These are phyloP conservation scores for Pichia sp. DNA, from an alignment of 1,139 yeast species.

Conservation along the genomic window DNA sequence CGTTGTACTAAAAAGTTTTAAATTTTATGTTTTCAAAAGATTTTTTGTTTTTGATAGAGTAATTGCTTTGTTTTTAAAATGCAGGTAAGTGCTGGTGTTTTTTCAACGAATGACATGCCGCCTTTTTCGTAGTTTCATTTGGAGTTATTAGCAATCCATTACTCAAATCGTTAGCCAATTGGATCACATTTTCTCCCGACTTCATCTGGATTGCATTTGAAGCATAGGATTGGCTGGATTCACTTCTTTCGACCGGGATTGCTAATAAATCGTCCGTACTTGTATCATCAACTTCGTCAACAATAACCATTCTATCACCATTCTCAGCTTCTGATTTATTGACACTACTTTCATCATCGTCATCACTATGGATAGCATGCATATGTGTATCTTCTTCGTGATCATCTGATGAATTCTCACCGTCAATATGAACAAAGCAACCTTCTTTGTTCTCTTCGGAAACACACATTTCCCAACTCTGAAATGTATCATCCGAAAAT, in stretches of 20 bases:
- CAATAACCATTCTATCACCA: background rate
- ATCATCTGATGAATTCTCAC: constrained; percentile 1
- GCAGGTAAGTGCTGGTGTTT: constrained; percentile 27
- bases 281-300: background rate
- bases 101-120: constrained; percentile 22
- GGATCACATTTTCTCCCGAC: constrained; percentile 9
- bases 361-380: background rate
- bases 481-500: constrained; percentile 64
- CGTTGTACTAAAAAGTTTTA: background rate
- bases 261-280: constrained; percentile 13
- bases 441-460: constrained; percentile 41
- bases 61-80: background rate
- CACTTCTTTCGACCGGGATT: constrained; percentile 15
- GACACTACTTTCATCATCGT: background rate
- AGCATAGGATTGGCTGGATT: constrained; percentile 15
- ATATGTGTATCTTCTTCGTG: background rate
- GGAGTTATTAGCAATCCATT: constrained; percentile 23
- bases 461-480: constrained; percentile 56
- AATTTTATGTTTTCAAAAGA: background rate
- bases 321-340: background rate
- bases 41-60: background rate
- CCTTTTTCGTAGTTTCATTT: constrained; percentile 24
- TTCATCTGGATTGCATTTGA: constrained; percentile 10
- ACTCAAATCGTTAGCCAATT: constrained; percentile 11
- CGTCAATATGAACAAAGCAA: constrained; percentile 15